These are phyloP conservation scores for Angomonas ambiguus DNA, from an alignment of 208 protist species.

Conservation along the genomic window DNA sequence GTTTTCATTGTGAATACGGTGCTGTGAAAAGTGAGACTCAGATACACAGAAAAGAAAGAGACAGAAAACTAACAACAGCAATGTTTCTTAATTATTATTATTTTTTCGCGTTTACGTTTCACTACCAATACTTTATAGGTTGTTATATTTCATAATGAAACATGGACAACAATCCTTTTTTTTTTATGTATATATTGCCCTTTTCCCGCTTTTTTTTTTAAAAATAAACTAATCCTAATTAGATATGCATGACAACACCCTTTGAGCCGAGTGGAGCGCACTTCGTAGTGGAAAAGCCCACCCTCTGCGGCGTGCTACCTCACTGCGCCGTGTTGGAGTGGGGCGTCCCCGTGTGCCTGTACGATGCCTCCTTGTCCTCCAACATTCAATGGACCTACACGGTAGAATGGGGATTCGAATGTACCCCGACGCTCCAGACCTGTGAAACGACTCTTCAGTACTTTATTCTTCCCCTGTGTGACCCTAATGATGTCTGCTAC, in stretches of 20 bases:
- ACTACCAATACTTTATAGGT: no score
- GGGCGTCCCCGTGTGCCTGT: not conserved
- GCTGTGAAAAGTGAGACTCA: constrained; percentile 8
- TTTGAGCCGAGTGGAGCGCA: not conserved
- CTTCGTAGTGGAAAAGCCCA: not conserved
- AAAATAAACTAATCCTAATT: constrained; percentile 3
- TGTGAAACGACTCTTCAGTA: constrained; percentile 23
- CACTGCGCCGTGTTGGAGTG: not conserved
- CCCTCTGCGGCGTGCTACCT: not conserved
- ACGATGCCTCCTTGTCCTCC: constrained; percentile 10
- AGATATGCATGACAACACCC: not conserved
- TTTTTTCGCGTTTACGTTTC: no score
- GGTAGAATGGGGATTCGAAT: constrained; percentile 50
- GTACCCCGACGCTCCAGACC: constrained; percentile 13
- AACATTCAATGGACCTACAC: constrained; percentile 42
- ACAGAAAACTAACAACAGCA: not conserved
- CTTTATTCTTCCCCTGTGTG: constrained; percentile 30
- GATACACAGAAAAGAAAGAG: not conserved
- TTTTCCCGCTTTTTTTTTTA: not conserved
- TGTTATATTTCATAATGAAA: not conserved
- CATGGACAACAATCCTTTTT: not conserved
- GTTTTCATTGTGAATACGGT: no score
- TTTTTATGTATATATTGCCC: not conserved
- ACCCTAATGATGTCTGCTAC: constrained; percentile 42
- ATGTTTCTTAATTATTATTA: no score